Evolutionary conservation across 352 stramenopile genomes (phyloP).

Genomic region (Globisporangium recalcitrans): DNA sequence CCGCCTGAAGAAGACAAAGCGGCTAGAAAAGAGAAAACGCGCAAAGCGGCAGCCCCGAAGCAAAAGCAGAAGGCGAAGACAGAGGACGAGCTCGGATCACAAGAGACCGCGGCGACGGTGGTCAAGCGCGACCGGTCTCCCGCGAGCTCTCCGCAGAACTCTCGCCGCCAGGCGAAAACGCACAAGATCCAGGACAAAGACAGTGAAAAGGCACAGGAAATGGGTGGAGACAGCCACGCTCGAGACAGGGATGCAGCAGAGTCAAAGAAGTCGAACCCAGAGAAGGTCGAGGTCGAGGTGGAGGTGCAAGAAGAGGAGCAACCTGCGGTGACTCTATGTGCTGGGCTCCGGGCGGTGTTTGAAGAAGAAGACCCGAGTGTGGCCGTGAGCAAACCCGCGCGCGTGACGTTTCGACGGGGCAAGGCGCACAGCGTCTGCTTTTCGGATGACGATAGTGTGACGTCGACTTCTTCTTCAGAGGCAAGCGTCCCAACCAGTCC

Average conservation of each 20-base stretch:
- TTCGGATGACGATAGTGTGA: not conserved
- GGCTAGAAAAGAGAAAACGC: not conserved
- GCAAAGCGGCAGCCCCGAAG: not conserved
- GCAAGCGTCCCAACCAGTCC: not conserved
- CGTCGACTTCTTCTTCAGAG: slow-evolving; percentile 13
- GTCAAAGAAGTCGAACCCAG: not conserved
- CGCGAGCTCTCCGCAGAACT: slow-evolving; percentile 2
- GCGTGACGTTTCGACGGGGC: slow-evolving; percentile 29
- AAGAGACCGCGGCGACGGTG: not conserved
- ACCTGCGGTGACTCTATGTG: slow-evolving; percentile 9
- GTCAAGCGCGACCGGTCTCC: slow-evolving; percentile 19
- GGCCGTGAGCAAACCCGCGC: slow-evolving; percentile 25
- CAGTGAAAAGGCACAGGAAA: not conserved
- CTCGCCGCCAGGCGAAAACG: not conserved
- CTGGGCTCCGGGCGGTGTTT: not conserved
- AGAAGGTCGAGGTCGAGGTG: not conserved
- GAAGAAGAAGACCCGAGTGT: not conserved
- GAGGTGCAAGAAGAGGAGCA: slow-evolving; percentile 10
- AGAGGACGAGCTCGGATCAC: not conserved
- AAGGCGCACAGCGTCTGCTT: slow-evolving; percentile 24
- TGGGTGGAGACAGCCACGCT: not conserved
- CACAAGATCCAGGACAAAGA: not conserved
- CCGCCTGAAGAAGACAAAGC: not conserved
- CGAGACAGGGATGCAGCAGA: not conserved
- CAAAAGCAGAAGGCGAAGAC: not conserved